These are phyloP conservation scores for Gloeostereum incarnatum DNA, from an alignment of 768 basidiomycete species.

Conservation along the genomic window DNA sequence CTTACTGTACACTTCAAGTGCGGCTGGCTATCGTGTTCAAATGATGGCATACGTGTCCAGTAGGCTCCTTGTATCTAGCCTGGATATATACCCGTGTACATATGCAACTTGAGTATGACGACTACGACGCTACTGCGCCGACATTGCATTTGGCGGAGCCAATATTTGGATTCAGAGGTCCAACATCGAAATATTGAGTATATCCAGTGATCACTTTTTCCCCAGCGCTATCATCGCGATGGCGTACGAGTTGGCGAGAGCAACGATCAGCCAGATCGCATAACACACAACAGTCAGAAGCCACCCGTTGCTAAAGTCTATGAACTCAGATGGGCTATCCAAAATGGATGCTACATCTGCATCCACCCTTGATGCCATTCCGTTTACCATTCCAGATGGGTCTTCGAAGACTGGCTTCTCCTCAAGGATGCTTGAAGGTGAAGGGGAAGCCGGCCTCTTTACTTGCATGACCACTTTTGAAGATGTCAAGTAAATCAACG, in stretches of 20 bases:
- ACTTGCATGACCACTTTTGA: slow-evolving; percentile 55
- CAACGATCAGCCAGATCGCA: slow-evolving; percentile 32
- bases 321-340: slow-evolving; percentile 10
- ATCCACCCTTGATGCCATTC: not conserved
- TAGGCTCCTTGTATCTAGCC: too few relatives aligned
- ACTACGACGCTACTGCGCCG: too few relatives aligned
- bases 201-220: too few relatives aligned
- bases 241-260: slow-evolving; percentile 46
- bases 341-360: slow-evolving; percentile 8
- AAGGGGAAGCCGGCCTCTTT: not conserved
- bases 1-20: too few relatives aligned
- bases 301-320: slow-evolving; percentile 32
- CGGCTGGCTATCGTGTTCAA: too few relatives aligned
- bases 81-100: too few relatives aligned
- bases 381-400: not conserved
- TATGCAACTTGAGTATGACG: too few relatives aligned
- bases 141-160: too few relatives aligned
- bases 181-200: too few relatives aligned
- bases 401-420: not conserved
- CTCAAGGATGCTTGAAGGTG: not conserved
- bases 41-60: too few relatives aligned
- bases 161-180: too few relatives aligned
- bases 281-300: slow-evolving; percentile 32
- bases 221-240: too few relatives aligned
- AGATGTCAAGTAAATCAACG: slow-evolving; percentile 61